Evolutionary conservation across 768 basidiomycete genomes (phyloP), one percentile per base, ranked within the genome.

Genomic region (Amanita jacksonii): DNA sequence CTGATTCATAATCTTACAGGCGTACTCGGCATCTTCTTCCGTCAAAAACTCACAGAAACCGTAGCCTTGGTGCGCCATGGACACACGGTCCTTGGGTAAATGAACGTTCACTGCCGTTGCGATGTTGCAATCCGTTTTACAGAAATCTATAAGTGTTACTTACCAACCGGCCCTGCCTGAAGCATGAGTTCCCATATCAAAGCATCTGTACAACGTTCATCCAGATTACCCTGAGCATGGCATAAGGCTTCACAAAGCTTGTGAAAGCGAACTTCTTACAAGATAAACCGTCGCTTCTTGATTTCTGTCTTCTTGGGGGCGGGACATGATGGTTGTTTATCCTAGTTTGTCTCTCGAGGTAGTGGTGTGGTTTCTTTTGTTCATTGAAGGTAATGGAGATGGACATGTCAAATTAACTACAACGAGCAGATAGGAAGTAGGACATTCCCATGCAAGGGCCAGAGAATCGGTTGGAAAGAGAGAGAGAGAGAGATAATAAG

Each of bases 1-100:
- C 73, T 97, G 94, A 62, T 99, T 99, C 94, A 98, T 97, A 55
- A 98, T 97, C 74, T 97, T 96, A 76, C 94, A 97, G 46, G 92
- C 94, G 64, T 99, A 99, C 65, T 99, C 96, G 50, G 96, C 92
- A 67, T 98, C 96, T 62, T 96, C 93, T 69, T 98, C 93, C 30
- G 92, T 92, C 64, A 94, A 69, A 64, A 99, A 98, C 72, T 99
- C 96, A 76, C 94, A 97, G 68, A 99, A 99, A 31, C 96, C 96
- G 66, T 97, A 99, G 37, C 96, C 96, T 66, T 99, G 96, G 61
- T 98, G 96, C 1, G 88, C 75, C 88, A 93, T 94, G 9, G 92
- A 96, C 45, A 99, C 89, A 53, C 96, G 82, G 65, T 99, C 96
- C 67, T 98, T 99, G 10, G 96, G 93, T 5, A 99, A 72, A 65